Conservation (phyloP, 78 protist species). For the Dictyostelium discoideum region dicty_2.7 NC_007091.3:566501-567000, state of each 20-base stretch:
- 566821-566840: background rate
- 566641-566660: conserved; percentile 39
- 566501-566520: conserved; percentile 15
- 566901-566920: background rate
- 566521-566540: conserved; percentile 32
- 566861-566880: background rate
- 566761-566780: conserved; percentile 21
- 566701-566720: background rate
- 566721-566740: conserved; percentile 64
- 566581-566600: background rate
- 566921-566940: background rate
- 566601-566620: background rate
- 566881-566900: background rate
- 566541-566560: background rate
- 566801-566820: background rate
- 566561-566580: background rate
- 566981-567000: conserved; percentile 20
- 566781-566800: background rate
- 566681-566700: background rate
- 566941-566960: background rate
- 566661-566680: background rate
- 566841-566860: background rate
- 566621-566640: conserved; percentile 17
- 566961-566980: conserved; percentile 65
- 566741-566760: conserved; percentile 55